Evolutionary conservation across 805 yeast genomes (phyloP).

Genomic region (Starmera dryadoides): DNA sequence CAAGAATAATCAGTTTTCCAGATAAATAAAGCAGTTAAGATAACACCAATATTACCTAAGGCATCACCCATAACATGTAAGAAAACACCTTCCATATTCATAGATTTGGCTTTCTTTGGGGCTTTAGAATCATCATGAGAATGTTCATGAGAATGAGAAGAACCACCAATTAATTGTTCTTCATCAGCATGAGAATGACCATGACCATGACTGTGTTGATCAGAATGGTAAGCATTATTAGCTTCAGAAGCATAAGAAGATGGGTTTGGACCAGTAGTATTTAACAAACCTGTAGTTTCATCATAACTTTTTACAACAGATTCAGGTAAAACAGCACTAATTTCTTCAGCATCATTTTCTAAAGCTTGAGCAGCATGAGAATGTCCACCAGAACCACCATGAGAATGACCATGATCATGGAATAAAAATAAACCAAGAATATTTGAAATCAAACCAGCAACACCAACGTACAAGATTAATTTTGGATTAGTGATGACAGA

Average conservation of each 20-base stretch:
- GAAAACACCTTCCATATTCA: slow-evolving; percentile 96
- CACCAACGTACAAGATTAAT: slow-evolving; percentile 75
- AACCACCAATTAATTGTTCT: slow-evolving; percentile 2
- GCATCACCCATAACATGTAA: slow-evolving; percentile 96
- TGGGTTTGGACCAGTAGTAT: background rate
- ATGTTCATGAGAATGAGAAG: slow-evolving; percentile 4
- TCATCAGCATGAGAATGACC: slow-evolving; percentile 9
- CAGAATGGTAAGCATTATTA: slow-evolving; percentile 14
- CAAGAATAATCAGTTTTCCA: slow-evolving; percentile 91
- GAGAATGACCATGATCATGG: slow-evolving; percentile 76
- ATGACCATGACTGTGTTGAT: slow-evolving; percentile 5
- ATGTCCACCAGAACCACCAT: slow-evolving; percentile 31
- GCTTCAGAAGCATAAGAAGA: slow-evolving; percentile 13
- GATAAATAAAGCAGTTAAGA: slow-evolving; percentile 79
- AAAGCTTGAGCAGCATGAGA: slow-evolving; percentile 28
- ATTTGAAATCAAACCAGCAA: slow-evolving; percentile 77
- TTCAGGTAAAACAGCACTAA: slow-evolving; percentile 36
- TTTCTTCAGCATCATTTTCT: slow-evolving; percentile 16
- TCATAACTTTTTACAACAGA: slow-evolving; percentile 32
- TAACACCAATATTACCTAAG: slow-evolving; percentile 90
- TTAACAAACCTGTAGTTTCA: slow-evolving; percentile 11
- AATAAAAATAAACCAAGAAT: slow-evolving; percentile 77
- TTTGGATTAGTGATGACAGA: slow-evolving; percentile 76
- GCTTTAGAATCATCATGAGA: slow-evolving; percentile 4
- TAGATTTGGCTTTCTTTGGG: slow-evolving; percentile 40